Conservation (phyloP, 805 yeast species). For the Tetrapisispora namnaoensis region DNA sequence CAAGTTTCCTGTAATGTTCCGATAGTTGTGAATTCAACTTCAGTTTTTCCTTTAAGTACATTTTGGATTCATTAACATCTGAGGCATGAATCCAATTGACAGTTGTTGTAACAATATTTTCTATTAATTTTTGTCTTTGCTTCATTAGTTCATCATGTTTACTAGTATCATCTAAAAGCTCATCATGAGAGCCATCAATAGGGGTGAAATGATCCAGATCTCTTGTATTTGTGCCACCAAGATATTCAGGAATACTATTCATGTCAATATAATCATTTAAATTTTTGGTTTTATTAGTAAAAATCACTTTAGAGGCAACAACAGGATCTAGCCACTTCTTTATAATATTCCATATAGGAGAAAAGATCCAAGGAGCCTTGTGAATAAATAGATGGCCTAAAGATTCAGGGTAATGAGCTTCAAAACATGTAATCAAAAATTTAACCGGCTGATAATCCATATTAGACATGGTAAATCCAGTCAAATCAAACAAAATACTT, state of each 20-base stretch:
- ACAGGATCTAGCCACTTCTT: constrained; percentile 95
- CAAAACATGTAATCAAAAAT: constrained; percentile 79
- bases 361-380: constrained; percentile 95
- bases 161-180: constrained; percentile 34
- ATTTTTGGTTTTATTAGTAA: constrained; percentile 65
- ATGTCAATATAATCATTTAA: constrained; percentile 50
- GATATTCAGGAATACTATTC: constrained; percentile 50
- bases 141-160: constrained; percentile 36
- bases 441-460: constrained; percentile 92
- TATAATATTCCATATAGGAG: constrained; percentile 87
- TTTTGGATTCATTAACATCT: constrained; percentile 38
- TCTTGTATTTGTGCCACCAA: constrained; percentile 63
- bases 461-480: constrained; percentile 78
- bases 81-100: constrained; percentile 57
- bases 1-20: constrained; percentile 56
- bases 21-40: constrained; percentile 43
- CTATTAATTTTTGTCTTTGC: constrained; percentile 47
- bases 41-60: constrained; percentile 45
- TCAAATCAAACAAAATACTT: constrained; percentile 75
- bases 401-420: constrained; percentile 94
- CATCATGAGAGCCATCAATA: constrained; percentile 55
- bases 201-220: constrained; percentile 47
- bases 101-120: constrained; percentile 54
- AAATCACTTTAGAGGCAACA: constrained; percentile 82
- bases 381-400: constrained; percentile 77